A percentile compares a stretch with the other conserved stretches of the same genome.
These are phyloP conservation scores for Avena eriantha DNA, from an alignment of 176 grass and related monocot species.

Conservation along the genomic window DNA sequence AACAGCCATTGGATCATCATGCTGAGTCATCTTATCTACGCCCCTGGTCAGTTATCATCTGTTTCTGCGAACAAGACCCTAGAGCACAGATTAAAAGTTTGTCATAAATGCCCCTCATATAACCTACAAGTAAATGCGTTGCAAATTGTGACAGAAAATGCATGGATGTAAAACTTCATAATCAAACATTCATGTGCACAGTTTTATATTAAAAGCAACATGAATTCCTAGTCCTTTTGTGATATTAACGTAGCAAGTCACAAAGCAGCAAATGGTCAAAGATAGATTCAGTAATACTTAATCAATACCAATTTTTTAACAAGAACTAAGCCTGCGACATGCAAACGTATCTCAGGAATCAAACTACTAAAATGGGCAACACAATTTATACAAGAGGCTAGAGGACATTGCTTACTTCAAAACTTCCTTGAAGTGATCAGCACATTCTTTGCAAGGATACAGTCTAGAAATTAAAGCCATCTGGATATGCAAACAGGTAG, in stretches of 20 bases:
- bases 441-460: constrained; percentile 97
- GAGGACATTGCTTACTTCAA: constrained; percentile 76
- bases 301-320: not conserved
- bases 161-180: not conserved
- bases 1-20: not conserved
- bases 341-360: constrained; percentile 1
- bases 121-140: not conserved
- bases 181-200: constrained; percentile 5
- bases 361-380: constrained; percentile 8
- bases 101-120: not conserved
- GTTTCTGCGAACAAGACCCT: not conserved
- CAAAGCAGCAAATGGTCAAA: constrained; percentile 7
- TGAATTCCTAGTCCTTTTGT: not conserved
- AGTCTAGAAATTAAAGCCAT: constrained; percentile 87
- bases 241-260: not conserved
- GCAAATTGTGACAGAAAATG: constrained; percentile 17
- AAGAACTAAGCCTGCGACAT: constrained; percentile 2
- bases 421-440: constrained; percentile 93
- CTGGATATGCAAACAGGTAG: constrained; percentile 53
- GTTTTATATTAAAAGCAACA: constrained; percentile 19
- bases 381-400: constrained; percentile 10
- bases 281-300: not conserved
- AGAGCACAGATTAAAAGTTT: not conserved
- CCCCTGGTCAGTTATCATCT: not conserved
- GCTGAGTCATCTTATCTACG: not conserved